Evolutionary conservation across 768 basidiomycete genomes (phyloP), one percentile per base, ranked within the genome.

Genomic region (Russula olivacea): DNA sequence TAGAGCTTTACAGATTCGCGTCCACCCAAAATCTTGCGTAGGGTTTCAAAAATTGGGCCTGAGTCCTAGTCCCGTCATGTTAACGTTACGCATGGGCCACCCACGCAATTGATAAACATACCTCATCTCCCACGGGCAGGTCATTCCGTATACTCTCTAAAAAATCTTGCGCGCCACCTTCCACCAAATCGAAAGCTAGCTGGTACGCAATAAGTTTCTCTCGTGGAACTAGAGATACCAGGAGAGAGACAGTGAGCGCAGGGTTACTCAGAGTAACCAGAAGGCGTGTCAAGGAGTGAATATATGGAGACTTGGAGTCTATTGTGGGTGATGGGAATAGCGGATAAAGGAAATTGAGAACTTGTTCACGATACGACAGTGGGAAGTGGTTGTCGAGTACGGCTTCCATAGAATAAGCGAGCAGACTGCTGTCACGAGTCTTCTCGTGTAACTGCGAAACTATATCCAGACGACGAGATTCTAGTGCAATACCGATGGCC

Each of bases 401-500:
- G 45, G 91, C 90, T 66, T 93, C 89, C 83, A 98, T 89, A 30
- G 96, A 84, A 72, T 98, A 99, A 28, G 89, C 84, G 8, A 99
- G 80, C 6, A 98, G 78, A 9, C 82, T 81, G 14, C 85, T 84
- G 69, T 98, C 96, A 48, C 81, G 78, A 5, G 88, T 89, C 64
- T 82, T 76, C 45, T 83, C 72, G 73, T 89, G 95, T 54, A 98
- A 83, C 47, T 81, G 78, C 62, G 87, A 81, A 68, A 99, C 85
- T 21, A 98, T 78, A 70, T 98, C 96, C 23, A 98, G 76, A 49
- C 95, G 86, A 65, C 80, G 88, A 30, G 95, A 87, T 71, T 98
- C 95, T 12, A 99, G 81, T 5, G 96, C 96, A 69, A 99, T 91
- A 25, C 97, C 95, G 66, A 98, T 88, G 10, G 93, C 95, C 91